Base-by-base conservation (phyloP, 768 basidiomycete genomes). In the Kwoniella mangroviensis region DNA sequence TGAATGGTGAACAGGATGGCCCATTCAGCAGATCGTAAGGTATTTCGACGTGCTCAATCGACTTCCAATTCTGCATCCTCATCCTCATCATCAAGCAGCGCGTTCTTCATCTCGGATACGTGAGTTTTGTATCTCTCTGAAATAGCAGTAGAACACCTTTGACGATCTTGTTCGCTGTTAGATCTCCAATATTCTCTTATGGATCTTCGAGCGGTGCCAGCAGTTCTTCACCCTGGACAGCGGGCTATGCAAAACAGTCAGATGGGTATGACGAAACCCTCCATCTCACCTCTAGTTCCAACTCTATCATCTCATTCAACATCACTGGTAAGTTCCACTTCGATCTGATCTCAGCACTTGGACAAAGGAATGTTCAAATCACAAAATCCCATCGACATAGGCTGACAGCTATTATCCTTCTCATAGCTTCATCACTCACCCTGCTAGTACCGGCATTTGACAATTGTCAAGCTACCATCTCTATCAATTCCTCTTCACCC, bases 181-280 rank as follows among this genome's bases (percentile, higher is more conserved):
- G 75, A 63, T 79, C 75, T 4, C 75, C 77, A 7, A 63, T 76
- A 26, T 62, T 75, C 51, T 56, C 65, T 7, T 75, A 70, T 56
- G 67, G 63, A 40, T 22, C 55, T 24, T 26, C 54, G 11, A 17
- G 34, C n/a, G 40, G 28, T 6, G 58, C 69, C 22, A 42, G 56
- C n/a, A 21, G 49, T 26, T 34, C 57, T 28, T 75, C 75, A 3
- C 26, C 61, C 15, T 79, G 78, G 78, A 73, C 68, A 22, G 59
- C 73, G 10, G 76, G 78, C 11, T 79, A 77, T 54, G 76, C 78
- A 26, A 43, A 58, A 2, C 74, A 77, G 41, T 57, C 64, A 10
- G 69, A 78, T 54, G 79, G 79, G 4, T 76, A 67, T 55, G 79
- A 80, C 60, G 67, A 73, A 54, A 80, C 79, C 0, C 73, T 76